A percentile compares a stretch with the other conserved stretches of the same genome.
Evolutionary conservation across 2,329 filamentous ascomycete genomes (phyloP).

Genomic region (Didymosphaeria variabile): DNA sequence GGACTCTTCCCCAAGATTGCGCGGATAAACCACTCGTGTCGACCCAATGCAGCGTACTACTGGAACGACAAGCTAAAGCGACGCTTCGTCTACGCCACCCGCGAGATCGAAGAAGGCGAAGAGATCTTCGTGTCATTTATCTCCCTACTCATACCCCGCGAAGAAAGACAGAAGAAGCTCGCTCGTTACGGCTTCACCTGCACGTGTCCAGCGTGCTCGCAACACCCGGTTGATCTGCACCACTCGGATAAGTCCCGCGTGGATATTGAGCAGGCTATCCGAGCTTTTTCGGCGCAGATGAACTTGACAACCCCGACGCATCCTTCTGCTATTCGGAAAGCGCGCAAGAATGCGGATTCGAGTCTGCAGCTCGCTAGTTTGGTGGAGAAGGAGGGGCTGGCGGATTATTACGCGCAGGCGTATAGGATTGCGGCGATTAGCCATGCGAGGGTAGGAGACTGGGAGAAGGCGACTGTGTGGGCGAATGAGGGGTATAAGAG

Average conservation of each 20-base stretch:
- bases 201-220: constrained; percentile 49
- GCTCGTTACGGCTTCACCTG: constrained; percentile 49
- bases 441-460: constrained; percentile 39
- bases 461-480: constrained; percentile 43
- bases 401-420: constrained; percentile 46
- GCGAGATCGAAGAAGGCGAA: constrained; percentile 50
- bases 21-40: constrained; percentile 49
- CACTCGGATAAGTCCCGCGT: constrained; percentile 37
- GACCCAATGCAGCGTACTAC: constrained; percentile 49
- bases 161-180: constrained; percentile 41
- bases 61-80: constrained; percentile 45
- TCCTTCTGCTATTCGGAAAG: constrained; percentile 31
- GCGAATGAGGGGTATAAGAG: constrained; percentile 45
- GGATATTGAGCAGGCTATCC: constrained; percentile 38
- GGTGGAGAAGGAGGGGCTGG: constrained; percentile 44
- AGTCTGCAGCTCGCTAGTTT: constrained; percentile 38
- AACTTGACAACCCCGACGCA: constrained; percentile 30
- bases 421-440: constrained; percentile 44
- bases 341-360: constrained; percentile 34
- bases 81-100: constrained; percentile 46
- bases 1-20: constrained; percentile 47
- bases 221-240: constrained; percentile 21
- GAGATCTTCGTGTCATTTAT: constrained; percentile 53
- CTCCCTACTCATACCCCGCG: constrained; percentile 39
- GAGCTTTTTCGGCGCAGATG: constrained; percentile 38